Conservation (phyloP, 2,329 filamentous ascomycete genomes). For the Cercospora berteroae region DNA sequence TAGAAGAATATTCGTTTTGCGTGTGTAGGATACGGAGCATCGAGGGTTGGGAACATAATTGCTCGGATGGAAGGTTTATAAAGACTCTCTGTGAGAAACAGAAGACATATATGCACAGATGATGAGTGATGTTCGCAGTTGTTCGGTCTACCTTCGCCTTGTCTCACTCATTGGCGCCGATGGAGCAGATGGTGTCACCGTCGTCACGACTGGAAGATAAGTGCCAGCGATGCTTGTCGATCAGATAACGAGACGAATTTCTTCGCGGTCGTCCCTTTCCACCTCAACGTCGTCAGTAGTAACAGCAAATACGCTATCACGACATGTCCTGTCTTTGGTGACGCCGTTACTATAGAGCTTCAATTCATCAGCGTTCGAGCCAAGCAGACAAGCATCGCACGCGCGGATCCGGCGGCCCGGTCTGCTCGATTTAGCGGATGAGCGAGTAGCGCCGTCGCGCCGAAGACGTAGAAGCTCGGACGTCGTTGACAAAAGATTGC, state of each 20-base stretch:
- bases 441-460: slow-evolving; percentile 11
- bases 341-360: neutral
- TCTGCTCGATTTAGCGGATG: neutral
- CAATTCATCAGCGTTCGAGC: neutral
- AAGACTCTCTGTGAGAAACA: neutral
- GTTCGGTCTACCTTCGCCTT: neutral
- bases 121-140: neutral
- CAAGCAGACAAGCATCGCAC: neutral
- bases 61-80: neutral
- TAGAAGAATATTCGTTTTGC: neutral
- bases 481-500: slow-evolving; percentile 2
- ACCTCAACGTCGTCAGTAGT: neutral
- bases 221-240: neutral
- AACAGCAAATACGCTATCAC: neutral
- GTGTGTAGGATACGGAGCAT: neutral
- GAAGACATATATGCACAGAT: neutral
- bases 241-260: neutral
- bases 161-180: neutral
- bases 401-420: slow-evolving; percentile 7
- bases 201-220: neutral
- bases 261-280: neutral
- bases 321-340: neutral
- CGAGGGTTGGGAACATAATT: neutral
- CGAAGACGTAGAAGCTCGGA: slow-evolving; percentile 7
- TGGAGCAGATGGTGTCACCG: neutral